Conservation (phyloP, 306 rosid species). For the Vicia villosa region DNA sequence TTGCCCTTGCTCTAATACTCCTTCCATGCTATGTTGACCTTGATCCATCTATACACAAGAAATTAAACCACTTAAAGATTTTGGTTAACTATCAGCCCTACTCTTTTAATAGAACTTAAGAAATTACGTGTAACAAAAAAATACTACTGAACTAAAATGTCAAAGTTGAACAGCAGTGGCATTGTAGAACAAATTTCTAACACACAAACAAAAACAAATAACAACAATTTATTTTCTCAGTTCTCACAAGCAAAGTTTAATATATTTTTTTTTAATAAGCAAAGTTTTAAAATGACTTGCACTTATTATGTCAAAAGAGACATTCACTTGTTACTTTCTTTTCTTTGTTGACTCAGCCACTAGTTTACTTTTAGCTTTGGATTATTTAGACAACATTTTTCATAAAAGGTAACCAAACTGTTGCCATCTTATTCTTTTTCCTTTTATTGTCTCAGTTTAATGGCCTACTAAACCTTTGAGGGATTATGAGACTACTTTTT, state of each 20-base stretch:
- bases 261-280: too few relatives aligned
- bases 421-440: not conserved
- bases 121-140: not conserved
- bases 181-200: too few relatives aligned
- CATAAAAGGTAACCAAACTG: not conserved
- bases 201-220: too few relatives aligned
- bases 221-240: too few relatives aligned
- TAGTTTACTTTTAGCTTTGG: not conserved
- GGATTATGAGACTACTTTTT: not conserved
- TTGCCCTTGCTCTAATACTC: too few relatives aligned
- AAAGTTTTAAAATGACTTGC: not conserved
- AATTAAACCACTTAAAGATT: slow-evolving; percentile 25
- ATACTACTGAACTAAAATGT: not conserved
- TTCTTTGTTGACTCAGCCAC: not conserved
- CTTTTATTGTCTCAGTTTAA: not conserved
- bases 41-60: too few relatives aligned
- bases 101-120: slow-evolving; percentile 10
- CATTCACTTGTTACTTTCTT: not conserved
- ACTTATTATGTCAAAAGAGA: not conserved
- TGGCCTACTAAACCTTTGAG: not conserved
- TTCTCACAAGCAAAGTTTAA: too few relatives aligned
- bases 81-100: slow-evolving; percentile 9
- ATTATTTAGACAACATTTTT: not conserved
- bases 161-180: not conserved
- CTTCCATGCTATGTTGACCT: too few relatives aligned